Percentiles rank a stretch among this genome's conserved stretches.
Conservation (phyloP, 805 yeast species). For the Lipomyces oligophaga region DNA sequence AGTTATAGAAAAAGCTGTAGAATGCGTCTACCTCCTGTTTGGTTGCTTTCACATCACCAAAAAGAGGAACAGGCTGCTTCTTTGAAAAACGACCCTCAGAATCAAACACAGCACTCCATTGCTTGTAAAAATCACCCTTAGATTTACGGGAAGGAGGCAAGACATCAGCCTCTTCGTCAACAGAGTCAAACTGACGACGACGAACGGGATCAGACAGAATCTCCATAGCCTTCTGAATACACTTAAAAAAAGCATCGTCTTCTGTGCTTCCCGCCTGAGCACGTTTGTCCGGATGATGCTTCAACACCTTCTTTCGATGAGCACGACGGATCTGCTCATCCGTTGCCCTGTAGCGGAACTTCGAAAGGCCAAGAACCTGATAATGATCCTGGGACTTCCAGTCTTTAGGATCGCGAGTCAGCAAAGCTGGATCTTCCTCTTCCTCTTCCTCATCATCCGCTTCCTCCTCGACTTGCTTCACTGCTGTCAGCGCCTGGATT, state of each 20-base stretch:
- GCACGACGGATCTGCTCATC: constrained; percentile 93
- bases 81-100: constrained; percentile 89
- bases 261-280: constrained; percentile 78
- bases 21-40: constrained; percentile 78
- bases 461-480: constrained; percentile 60
- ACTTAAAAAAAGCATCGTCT: constrained; percentile 95
- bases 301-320: constrained; percentile 92
- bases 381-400: constrained; percentile 96
- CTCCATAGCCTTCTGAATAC: constrained; percentile 87
- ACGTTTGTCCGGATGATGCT: constrained; percentile 98
- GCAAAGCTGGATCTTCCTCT: constrained; percentile 69
- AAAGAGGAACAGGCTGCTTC: constrained; percentile 79
- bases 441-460: constrained; percentile 56
- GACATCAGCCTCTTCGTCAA: constrained; percentile 84
- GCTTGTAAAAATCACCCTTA: constrained; percentile 78
- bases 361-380: constrained; percentile 90
- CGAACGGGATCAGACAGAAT: constrained; percentile 76
- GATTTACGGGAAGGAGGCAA: constrained; percentile 65
- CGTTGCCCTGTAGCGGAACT: constrained; percentile 85
- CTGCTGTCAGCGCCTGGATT: constrained; percentile 86
- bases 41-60: constrained; percentile 65
- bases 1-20: constrained; percentile 87
- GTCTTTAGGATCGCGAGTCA: constrained; percentile 91
- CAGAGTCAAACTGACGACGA: constrained; percentile 93
- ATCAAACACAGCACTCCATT: constrained; percentile 89